Conservation (phyloP, 169 alveolate species). For the Cryptosporidium sp. region DNA sequence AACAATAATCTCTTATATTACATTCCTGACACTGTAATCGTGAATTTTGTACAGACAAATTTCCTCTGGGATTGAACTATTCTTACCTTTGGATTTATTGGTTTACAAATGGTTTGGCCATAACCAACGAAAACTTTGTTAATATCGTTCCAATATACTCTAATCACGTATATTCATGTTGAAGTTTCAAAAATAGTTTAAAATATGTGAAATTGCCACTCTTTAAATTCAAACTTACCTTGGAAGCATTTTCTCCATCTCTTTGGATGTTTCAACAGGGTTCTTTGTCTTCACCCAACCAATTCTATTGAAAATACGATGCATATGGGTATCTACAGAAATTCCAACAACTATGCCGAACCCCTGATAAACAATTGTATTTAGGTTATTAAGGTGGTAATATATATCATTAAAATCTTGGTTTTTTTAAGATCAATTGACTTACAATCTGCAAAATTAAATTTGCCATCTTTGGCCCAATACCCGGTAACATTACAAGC, state of each 20-base stretch:
- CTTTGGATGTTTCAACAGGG: conserved; percentile 91
- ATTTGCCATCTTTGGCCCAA: conserved; percentile 95
- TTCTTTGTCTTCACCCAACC: conserved; percentile 94
- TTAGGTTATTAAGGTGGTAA: background rate
- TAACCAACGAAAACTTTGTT: conserved; percentile 94
- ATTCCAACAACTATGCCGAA: conserved; percentile 88
- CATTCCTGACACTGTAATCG: conserved; percentile 46
- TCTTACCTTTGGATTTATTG: conserved; percentile 82
- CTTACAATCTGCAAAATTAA: conserved; percentile 90
- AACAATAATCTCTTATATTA: conserved; percentile 23
- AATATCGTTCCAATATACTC: conserved; percentile 90
- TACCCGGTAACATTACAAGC: conserved; percentile 91
- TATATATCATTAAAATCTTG: background rate
- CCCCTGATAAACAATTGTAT: conserved; percentile 74
- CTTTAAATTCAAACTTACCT: conserved; percentile 34
- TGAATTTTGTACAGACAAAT: too few species aligned
- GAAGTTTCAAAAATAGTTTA: background rate
- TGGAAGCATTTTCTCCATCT: conserved; percentile 90
- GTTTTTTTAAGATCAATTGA: background rate
- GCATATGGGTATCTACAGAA: conserved; percentile 93
- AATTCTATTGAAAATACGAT: conserved; percentile 90
- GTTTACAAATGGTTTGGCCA: conserved; percentile 94
- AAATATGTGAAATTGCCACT: background rate
- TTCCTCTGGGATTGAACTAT: background rate
- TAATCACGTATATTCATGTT: background rate